Percentiles rank a stretch among this genome's conserved stretches.
These are phyloP conservation scores for Solanum boliviense DNA, from an alignment of 257 asterid species.

Conservation along the genomic window DNA sequence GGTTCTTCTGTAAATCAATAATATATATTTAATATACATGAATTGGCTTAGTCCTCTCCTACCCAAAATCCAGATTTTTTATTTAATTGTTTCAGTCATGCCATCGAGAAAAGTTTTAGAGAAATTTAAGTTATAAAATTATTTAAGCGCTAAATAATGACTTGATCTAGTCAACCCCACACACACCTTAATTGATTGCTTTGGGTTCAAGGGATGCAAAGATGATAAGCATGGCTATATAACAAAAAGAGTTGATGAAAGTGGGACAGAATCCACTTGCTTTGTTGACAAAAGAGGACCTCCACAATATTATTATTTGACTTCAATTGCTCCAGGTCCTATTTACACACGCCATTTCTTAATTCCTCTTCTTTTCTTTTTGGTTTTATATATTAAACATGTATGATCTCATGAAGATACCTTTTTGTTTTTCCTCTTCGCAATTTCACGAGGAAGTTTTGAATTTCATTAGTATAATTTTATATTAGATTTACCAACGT, in stretches of 20 bases:
- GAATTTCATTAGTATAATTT: not conserved
- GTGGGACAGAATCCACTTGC: slow-evolving; percentile 1
- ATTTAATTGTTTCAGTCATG: not conserved
- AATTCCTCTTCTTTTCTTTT: not conserved
- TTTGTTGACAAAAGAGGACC: slow-evolving; percentile 32
- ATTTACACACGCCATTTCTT: not conserved
- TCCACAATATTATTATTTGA: not conserved
- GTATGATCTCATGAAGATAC: not conserved
- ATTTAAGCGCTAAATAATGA: not conserved
- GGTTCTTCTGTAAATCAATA: not conserved
- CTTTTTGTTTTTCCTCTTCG: not conserved
- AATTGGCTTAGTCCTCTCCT: not conserved
- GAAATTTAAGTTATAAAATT: not conserved
- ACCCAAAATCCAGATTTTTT: not conserved
- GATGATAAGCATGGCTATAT: slow-evolving; percentile 9
- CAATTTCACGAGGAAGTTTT: not conserved
- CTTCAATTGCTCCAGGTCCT: not conserved
- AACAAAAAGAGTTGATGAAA: slow-evolving; percentile 6
- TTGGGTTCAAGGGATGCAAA: not conserved
- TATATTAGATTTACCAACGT: not conserved
- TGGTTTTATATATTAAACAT: not conserved
- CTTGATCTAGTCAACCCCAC: slow-evolving; percentile 6
- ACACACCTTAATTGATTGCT: not conserved
- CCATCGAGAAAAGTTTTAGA: not conserved
- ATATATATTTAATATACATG: not conserved